Evolutionary conservation across 2,329 filamentous ascomycete genomes (phyloP).

Genomic region (Colletotrichum ledebouriae): DNA sequence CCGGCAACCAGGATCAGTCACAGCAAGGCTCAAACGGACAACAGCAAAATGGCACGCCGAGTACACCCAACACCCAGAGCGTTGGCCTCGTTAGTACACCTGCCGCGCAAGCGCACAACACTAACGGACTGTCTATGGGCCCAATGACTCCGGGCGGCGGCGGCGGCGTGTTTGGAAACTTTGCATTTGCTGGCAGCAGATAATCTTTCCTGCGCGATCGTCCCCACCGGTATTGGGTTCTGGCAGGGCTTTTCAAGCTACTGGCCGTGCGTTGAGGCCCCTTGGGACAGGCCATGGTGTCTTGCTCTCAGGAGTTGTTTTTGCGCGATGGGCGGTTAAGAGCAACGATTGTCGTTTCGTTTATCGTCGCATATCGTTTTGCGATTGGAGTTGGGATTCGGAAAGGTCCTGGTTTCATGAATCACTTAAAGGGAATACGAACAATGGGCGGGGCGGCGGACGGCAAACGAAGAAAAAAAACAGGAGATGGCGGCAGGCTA

Average conservation of each 20-base stretch:
- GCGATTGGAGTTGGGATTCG: slow-evolving; percentile 39
- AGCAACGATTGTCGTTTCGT: not conserved
- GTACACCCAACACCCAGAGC: slow-evolving; percentile 77
- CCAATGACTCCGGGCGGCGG: slow-evolving; percentile 84
- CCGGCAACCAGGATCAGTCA: slow-evolving; percentile 52
- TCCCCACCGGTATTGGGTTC: not conserved
- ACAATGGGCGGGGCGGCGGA: slow-evolving; percentile 1
- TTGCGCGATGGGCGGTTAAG: not conserved
- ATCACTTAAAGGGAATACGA: slow-evolving; percentile 31
- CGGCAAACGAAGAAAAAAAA: not conserved
- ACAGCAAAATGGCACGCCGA: slow-evolving; percentile 67
- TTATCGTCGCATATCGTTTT: slow-evolving; percentile 19
- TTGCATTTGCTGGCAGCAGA: slow-evolving; percentile 65
- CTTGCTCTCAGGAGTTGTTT: slow-evolving; percentile 4
- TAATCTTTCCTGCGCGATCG: slow-evolving; percentile 22
- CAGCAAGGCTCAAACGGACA: slow-evolving; percentile 52
- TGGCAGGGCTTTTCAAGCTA: not conserved
- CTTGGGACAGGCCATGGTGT: slow-evolving; percentile 33
- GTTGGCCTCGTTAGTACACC: slow-evolving; percentile 64
- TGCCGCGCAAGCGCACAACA: slow-evolving; percentile 65
- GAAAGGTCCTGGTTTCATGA: slow-evolving; percentile 38
- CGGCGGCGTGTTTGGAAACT: slow-evolving; percentile 81
- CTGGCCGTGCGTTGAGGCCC: not conserved
- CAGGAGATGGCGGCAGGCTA: too few species aligned
- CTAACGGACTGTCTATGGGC: slow-evolving; percentile 70